Base-by-base conservation (phyloP, 345 rosid species). In the Boechera divaricarpa region DNA sequence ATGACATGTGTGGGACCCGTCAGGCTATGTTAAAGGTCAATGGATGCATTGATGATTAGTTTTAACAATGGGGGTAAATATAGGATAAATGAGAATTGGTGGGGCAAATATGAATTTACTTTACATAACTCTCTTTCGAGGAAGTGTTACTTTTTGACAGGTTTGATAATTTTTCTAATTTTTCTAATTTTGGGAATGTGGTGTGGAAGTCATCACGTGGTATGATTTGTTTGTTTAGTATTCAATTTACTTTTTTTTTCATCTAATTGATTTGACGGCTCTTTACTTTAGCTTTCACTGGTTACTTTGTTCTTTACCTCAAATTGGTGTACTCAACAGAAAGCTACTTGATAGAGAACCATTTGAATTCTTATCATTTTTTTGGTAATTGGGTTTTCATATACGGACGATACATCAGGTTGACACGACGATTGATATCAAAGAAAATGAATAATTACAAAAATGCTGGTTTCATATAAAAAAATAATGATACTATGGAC, bases 241-340 rank as follows among this genome's bases (percentile, higher is more conserved):
- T 48, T 7, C 6, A 62, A 3, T 13, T 33, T 0, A 26, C 21
- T 0, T n/a, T 5, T 5, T 5, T 16, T 7, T 63, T 73, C 6
- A 41, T 54, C 7, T 9, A 60, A 48, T 42, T 76, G 80, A 76
- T 61, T 44, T 63, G 72, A 70, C 72, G 64, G 63, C 36, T 76
- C 80, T 64, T 18, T 31, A 54, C 80, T 64, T 28, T 28, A 42
- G 16, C 64, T 74, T 53, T 51, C 68, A 53, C 75, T 69, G 63
- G 64, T 69, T 55, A 63, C 60, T 77, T 77, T 77, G 71, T 63
- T 70, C 54, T 71, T 77, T 77, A 63, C 72, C 72, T 70, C 28
- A 70, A 70, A 38, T 63, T 45, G 76, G 80, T 63, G 65, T 70
- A 63, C 76, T 58, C 65, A 63, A 13, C 42, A 54, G 70, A 62